phyloP scores from a whole-genome alignment of 2,329 filamentous ascomycete genomes.

The Waltergamsia citrina region DNA sequence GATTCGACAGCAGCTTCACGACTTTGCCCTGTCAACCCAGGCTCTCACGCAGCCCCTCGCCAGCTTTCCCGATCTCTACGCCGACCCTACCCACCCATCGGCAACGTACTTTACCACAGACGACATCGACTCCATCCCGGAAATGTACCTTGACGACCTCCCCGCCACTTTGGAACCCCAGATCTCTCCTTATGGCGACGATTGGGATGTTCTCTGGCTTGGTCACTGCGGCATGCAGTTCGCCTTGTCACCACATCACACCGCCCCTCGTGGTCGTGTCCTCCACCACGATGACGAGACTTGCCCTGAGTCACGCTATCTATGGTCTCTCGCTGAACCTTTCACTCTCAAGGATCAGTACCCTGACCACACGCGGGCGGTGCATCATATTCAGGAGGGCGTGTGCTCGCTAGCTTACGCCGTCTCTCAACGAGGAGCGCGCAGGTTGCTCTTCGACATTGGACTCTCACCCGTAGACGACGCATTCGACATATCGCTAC shows the following conservation, averaged over 20 bases:
- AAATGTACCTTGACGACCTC: slow-evolving; percentile 11
- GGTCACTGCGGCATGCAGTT: slow-evolving; percentile 35
- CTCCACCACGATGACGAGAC: slow-evolving; percentile 22
- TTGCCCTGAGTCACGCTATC: slow-evolving; percentile 20
- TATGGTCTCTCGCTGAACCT: slow-evolving; percentile 22
- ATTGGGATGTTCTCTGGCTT: slow-evolving; percentile 43
- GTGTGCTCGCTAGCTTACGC: slow-evolving; percentile 39
- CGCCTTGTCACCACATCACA: slow-evolving; percentile 8
- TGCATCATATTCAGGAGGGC: slow-evolving; percentile 28
- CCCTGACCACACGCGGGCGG: slow-evolving; percentile 30
- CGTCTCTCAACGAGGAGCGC: slow-evolving; percentile 39
- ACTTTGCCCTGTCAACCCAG: slow-evolving; percentile 25
- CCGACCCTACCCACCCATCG: slow-evolving; percentile 14
- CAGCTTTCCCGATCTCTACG: slow-evolving; percentile 8
- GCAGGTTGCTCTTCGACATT: slow-evolving; percentile 45
- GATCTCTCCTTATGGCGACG: slow-evolving; percentile 35
- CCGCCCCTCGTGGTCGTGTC: slow-evolving; percentile 18
- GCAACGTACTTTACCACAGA: no score
- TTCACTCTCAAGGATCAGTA: slow-evolving; percentile 22
- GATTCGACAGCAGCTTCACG: slow-evolving; percentile 34
- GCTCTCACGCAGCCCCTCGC: slow-evolving; percentile 21
- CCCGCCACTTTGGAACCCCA: slow-evolving; percentile 9
- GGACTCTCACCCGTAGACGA: slow-evolving; percentile 27
- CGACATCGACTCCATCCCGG: slow-evolving; percentile 4
- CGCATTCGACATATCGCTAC: slow-evolving; percentile 33